phyloP scores from a whole-genome alignment of 305 asterid genomes.

The Petunia hybrid region DNA sequence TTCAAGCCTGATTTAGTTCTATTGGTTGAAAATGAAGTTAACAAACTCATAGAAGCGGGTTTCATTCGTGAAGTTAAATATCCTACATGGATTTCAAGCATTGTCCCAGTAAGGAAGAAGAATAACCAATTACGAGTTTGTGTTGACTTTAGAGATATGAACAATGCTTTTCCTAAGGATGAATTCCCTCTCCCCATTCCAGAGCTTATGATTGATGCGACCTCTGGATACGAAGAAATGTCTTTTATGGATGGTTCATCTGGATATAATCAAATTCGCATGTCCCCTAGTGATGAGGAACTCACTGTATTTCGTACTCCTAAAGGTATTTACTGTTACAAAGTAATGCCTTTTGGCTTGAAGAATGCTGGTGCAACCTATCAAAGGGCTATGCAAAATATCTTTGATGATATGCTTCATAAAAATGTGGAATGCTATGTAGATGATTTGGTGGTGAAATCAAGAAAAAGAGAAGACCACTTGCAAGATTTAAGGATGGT shows the following conservation, averaged over 20 bases:
- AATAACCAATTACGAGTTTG: not conserved
- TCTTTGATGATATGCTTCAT: not conserved
- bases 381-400: too few relatives aligned
- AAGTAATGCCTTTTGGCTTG: not conserved
- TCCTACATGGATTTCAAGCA: conserved; percentile 10
- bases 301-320: not conserved
- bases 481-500: too few relatives aligned
- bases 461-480: too few relatives aligned
- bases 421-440: too few relatives aligned
- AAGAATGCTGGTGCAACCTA: too few relatives aligned
- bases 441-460: too few relatives aligned
- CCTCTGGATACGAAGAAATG: not conserved
- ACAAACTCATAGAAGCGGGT: not conserved
- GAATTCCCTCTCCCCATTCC: not conserved
- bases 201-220: conserved; percentile 20
- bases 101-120: not conserved
- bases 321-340: conserved; percentile 11
- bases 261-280: conserved; percentile 30
- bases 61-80: conserved; percentile 8
- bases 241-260: conserved; percentile 29
- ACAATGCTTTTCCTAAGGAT: conserved; percentile 19
- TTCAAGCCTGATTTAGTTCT: too few relatives aligned
- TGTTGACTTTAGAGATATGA: not conserved
- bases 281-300: conserved; percentile 30
- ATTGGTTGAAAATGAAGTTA: not conserved